These are phyloP conservation scores for Saccharum officinarum DNA, from an alignment of 176 grass and related monocot species.

Conservation along the genomic window DNA sequence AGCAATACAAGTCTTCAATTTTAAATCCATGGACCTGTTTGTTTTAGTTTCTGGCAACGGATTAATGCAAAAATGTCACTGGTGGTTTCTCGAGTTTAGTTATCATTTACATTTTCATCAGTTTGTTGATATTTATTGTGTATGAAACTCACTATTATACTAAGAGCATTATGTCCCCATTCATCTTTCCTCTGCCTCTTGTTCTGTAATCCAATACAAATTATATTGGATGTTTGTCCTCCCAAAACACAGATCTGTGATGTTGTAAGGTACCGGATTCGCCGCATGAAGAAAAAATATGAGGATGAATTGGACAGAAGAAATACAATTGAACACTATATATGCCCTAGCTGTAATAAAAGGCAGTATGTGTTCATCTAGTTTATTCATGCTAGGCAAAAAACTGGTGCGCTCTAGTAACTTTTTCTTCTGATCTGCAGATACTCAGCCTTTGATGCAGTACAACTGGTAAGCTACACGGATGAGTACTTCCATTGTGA, in stretches of 20 bases:
- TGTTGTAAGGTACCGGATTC: slow-evolving; percentile 90
- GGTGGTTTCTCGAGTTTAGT: background rate
- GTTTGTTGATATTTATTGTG: background rate
- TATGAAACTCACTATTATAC: background rate
- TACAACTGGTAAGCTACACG: slow-evolving; percentile 77
- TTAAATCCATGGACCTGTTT: background rate
- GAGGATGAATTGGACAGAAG: slow-evolving; percentile 98
- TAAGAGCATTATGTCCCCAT: slow-evolving; percentile 14
- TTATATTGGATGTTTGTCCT: slow-evolving; percentile 20
- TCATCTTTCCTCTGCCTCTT: slow-evolving; percentile 6
- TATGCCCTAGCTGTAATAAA: slow-evolving; percentile 92
- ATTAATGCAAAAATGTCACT: background rate
- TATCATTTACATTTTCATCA: background rate
- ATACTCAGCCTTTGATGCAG: slow-evolving; percentile 95
- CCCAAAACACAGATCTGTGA: slow-evolving; percentile 71
- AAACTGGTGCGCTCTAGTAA: background rate
- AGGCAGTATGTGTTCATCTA: slow-evolving; percentile 47
- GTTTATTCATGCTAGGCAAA: slow-evolving; percentile 3
- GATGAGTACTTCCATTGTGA: slow-evolving; percentile 96
- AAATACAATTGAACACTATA: slow-evolving; percentile 92
- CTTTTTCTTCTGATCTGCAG: slow-evolving; percentile 43
- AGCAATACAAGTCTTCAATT: background rate
- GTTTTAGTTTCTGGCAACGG: background rate
- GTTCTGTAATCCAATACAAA: slow-evolving; percentile 8
- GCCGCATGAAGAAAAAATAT: slow-evolving; percentile 96